Base-by-base conservation (phyloP, 352 stramenopile species). In the Pythium coloratum region DNA sequence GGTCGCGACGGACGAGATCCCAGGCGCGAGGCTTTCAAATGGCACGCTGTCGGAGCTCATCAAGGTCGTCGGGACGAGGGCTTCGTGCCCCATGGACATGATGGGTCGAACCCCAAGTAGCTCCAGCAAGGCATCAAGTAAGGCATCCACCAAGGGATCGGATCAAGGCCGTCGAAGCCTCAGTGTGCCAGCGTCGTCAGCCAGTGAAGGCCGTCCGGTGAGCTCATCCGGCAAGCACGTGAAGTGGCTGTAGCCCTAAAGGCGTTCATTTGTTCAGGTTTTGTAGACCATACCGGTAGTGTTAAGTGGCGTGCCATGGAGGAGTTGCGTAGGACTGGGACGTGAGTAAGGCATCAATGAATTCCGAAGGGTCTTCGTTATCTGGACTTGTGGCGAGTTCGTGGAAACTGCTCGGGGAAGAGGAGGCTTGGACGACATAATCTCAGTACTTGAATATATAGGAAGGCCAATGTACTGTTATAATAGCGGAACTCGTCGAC, bases 1-100 rank as follows among this genome's bases (percentile, higher is more conserved):
- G 28, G 67, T 73, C 14, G 67, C 67, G 12, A 32, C 47, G 3
- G 67, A 73, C 42, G 67, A 73, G 50, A 63, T 73, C 42, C 55
- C 61, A 24, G 67, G 56, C 32, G 55, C 36, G 28, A 40, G 26
- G 12, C 32, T 59, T 16, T 14, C 40, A 7, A 40, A 58, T 0
- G 54, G 40, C 6, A 56, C 50, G 34, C 65, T 71, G 1, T 60
- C 60, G 16, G 67, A 63, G 42, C 60, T 73, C 8, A 42, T 73
- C 34, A 56, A 55, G 26, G 61, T 73, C 55, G 59, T 72, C 59
- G 66, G 66, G 24, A 72, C 66, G 34, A 59, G 66, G 16, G 56
- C 58, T 34, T 67, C 66, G 34, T 71, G 53, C 16, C 66, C 66
- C n/a, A 51, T 64, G 46, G 58, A 62, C 38, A 51, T 38, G 6